Base-by-base conservation (phyloP, 352 stramenopile genomes). In the Globisporangium alternatum region DNA sequence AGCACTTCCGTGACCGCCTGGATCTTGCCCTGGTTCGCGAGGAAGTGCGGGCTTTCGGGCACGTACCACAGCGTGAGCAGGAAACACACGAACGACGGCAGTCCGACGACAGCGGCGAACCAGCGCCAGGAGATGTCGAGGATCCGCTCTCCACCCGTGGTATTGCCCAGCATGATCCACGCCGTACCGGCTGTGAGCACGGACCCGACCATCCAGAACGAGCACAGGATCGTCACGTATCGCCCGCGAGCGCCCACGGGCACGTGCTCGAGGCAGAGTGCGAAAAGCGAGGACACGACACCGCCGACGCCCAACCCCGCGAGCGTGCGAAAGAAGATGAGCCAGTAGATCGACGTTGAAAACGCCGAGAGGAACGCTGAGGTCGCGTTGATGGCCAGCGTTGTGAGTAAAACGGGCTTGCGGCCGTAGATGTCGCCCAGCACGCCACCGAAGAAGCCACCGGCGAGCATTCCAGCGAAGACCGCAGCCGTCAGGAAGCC, bases 121-220 rank as follows among this genome's bases (percentile, higher is more conserved):
- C 81, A 88, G 10, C 89, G 79, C 90, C 90, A 97, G 30, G 77
- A 89, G 21, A 92, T 70, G 12, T 90, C 67, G 43, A 91, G 60
- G 55, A 93, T 91, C 53, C 77, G 79, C 37, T 87, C 62, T 2
- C 83, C 82, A 45, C 72, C 69, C 28, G 48, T 71, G 61, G 81
- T 74, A 45, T 91, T 93, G 60, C 81, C 82, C 31, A 93, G 69
- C 77, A 97, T 90, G 37, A 97, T 60, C 90, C 90, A 97, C 25
- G 89, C 90, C 2, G 81, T 86, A 19, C 72, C 83, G 8, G 86
- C 89, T 0, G 90, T 95, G 60, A 89, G 60, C 41, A 97, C 79
- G 2, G 86, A 87, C 7, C 91, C 91, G 13, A 97, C 68, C 87
- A 97, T 97, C 91, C 91, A 97, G 72, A 97, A 97, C 5, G 80